Evolutionary conservation across 768 basidiomycete genomes (phyloP), one percentile per base, ranked within the genome.

Genomic region (Lyophyllum atratum): DNA sequence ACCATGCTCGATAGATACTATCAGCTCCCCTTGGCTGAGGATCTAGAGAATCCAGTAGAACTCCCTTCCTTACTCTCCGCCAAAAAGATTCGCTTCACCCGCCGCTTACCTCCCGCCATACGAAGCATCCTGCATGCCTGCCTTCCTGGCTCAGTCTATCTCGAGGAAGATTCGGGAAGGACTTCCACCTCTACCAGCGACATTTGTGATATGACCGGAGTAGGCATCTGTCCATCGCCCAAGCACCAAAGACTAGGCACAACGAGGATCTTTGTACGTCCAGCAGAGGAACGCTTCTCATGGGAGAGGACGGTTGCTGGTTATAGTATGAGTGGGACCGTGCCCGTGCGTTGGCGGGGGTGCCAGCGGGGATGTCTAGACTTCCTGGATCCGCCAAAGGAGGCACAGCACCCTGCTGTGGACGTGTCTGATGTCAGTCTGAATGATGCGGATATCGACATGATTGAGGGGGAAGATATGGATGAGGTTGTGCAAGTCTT

Each of bases 271-370:
- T 90, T 88, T 54, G 76, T 87, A 6, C 70, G 62, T 22, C 85
- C 80, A 45, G 80, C 79, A 3, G 87, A 88, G 64, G 83, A 87
- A 69, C 74, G 86, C 54, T 81, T 76, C 57, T 83, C 85, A 3
- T 92, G 90, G 90, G 86, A 86, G 64, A 71, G 65, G 7, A 70
- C 56, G 12, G 71, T 89, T 25, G 85, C 81, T 0, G 81, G 83
- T 6, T 74, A 77, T 22, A 67, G 72, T n/a, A 72, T 87, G 0
- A 82, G 84, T 19, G 83, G 77, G 8, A 60, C 65, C 12, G 85
- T 87, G 5, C 85, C 88, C 21, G 58, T 91, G 28, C 69, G 75
- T 50, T 92, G 90, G 89, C 73, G 87, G 26, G 89, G 90, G 0
- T 92, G 90, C 68, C 66, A 71, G n/a, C 61, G 56, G 48, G 84